These are phyloP conservation scores for Angomonas desouzai DNA, from an alignment of 208 protist species.

Conservation along the genomic window DNA sequence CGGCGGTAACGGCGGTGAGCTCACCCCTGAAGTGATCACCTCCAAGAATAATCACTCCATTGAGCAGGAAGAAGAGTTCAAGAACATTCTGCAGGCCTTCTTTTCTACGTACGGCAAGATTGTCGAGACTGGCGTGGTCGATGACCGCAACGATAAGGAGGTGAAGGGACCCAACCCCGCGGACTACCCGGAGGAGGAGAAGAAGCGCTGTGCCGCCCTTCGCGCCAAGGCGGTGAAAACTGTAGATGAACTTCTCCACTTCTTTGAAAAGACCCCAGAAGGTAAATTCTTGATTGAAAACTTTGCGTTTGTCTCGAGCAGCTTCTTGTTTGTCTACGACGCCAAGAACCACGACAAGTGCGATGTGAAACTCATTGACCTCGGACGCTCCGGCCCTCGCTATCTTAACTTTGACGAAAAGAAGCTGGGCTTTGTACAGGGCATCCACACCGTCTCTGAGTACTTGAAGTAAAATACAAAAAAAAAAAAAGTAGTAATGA, in stretches of 20 bases:
- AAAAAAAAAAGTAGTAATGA: not conserved
- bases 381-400: constrained; percentile 49
- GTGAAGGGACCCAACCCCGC: constrained; percentile 4
- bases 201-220: not conserved
- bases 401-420: constrained; percentile 62
- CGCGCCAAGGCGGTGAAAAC: not conserved
- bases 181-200: not conserved
- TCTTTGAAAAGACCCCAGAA: constrained; percentile 42
- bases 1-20: not conserved
- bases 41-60: constrained; percentile 6
- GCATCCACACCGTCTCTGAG: constrained; percentile 33
- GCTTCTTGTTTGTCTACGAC: constrained; percentile 68
- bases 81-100: constrained; percentile 4
- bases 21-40: not conserved
- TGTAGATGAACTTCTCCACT: constrained; percentile 31
- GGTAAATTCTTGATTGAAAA: constrained; percentile 43
- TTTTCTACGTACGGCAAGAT: not conserved
- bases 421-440: constrained; percentile 56
- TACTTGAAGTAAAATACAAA: constrained; percentile 17
- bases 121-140: not conserved
- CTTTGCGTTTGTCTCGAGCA: constrained; percentile 74
- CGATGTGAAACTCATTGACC: constrained; percentile 63
- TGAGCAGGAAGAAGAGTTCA: constrained; percentile 2
- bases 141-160: not conserved
- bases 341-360: constrained; percentile 15